Base-by-base conservation (phyloP, 805 yeast species). In the Ogataea saltuana region DNA sequence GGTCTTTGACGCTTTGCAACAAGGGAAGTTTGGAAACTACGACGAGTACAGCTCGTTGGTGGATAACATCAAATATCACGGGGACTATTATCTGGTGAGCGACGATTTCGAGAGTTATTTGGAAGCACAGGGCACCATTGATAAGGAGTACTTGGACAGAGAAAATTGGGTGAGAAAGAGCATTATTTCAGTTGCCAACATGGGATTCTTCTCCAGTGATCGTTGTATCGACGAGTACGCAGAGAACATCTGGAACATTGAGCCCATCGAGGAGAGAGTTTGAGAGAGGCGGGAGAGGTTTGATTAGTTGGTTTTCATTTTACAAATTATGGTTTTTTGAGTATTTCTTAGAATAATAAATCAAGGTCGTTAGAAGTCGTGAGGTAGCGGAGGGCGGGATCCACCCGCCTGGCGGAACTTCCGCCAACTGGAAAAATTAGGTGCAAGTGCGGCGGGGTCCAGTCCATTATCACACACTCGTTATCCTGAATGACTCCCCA, bases 201-300 rank as follows among this genome's bases (percentile, higher is more conserved):
- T 87, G 83, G 97, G 97, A 6, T 90, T 88, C 76, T 89, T 89
- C 71, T 78, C 87, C 49, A 81, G 90, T 49, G 97, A 89, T 65
- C 76, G 97, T 66, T 88, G 95, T 63, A 85, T 89, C 59, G 85
- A 83, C 57, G 97, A 89, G 64, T 89, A 89, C 54, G 95, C 97
- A 25, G 96, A 87, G 53, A 78, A 82, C 49, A 88, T 89, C 58
- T 89, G 97, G 97, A 85, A 89, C 59, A 78, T 88, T 49, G 96
- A 89, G 69, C 95, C 96, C 3, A 35, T 48, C 17, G 38, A 33
- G 37, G 32, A 29, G 32, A 7, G 15, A 18, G 32, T 29, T 16
- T 15, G 13, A 12, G 18, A 18, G 32, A 4, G 5, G 32, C 6
- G 27, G 12, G 9, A 23, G 12, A 12, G 27, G 11, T 23, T 23